Conservation (phyloP, 2,329 filamentous ascomycete genomes). For the Trichoderma arundinaceum region DNA sequence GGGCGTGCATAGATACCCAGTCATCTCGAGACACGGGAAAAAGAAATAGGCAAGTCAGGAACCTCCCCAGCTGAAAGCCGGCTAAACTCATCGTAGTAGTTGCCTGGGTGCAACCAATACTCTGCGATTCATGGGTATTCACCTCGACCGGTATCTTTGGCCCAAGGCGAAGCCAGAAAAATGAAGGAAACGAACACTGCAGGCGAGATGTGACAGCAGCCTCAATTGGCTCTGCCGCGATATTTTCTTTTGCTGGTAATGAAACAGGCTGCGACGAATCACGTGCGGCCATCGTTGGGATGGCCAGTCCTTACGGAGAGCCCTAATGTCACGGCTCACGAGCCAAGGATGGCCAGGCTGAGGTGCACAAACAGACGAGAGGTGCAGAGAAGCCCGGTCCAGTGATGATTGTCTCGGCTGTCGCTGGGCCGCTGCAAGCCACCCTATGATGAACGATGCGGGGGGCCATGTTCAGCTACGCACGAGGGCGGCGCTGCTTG, state of each 20-base stretch:
- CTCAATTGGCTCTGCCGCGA: background rate
- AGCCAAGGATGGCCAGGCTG: background rate
- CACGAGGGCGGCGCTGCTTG: background rate
- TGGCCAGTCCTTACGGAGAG: background rate
- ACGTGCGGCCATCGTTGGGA: background rate
- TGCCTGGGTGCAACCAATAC: background rate
- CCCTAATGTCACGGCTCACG: background rate
- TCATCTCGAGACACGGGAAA: background rate
- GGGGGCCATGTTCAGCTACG: conserved; percentile 17
- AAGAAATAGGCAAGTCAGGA: background rate
- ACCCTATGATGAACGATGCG: conserved; percentile 9
- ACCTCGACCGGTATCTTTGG: background rate
- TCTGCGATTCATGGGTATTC: background rate
- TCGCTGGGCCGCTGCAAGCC: conserved; percentile 5
- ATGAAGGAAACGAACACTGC: background rate
- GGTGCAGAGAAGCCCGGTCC: background rate
- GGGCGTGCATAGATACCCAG: too few relatives aligned
- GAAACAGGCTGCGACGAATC: background rate
- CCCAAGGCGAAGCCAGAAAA: background rate
- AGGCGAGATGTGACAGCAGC: conserved; percentile 1
- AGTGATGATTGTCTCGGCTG: conserved; percentile 12
- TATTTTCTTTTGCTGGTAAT: background rate
- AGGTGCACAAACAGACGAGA: background rate
- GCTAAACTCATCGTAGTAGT: background rate
- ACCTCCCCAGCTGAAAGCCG: background rate